phyloP scores from a whole-genome alignment of 768 basidiomycete species.

The Fomitopsis serialis region DNA sequence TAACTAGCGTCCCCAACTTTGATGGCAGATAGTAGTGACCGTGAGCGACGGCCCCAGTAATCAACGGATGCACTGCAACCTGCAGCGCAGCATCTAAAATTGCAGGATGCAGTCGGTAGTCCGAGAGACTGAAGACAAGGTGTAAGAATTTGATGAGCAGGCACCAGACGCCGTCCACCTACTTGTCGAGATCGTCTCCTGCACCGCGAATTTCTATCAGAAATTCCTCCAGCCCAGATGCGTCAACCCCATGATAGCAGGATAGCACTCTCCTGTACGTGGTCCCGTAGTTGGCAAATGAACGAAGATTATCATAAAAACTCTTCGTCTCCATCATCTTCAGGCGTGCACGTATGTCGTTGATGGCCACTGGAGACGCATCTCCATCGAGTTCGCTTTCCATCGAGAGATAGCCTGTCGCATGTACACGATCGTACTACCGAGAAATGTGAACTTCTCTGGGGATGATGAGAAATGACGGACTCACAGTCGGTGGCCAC shows the following conservation, averaged over 20 bases:
- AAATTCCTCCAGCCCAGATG: neutral
- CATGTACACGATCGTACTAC: constrained; percentile 8
- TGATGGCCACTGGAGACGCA: neutral
- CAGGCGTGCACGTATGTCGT: neutral
- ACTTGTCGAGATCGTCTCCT: constrained; percentile 1
- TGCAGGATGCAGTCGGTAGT: constrained; percentile 18
- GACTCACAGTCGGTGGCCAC: constrained; percentile 5
- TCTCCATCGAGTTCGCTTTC: neutral
- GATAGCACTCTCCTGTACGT: constrained; percentile 24
- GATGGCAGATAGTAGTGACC: constrained; percentile 30
- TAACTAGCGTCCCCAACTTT: constrained; percentile 5
- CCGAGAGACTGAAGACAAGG: neutral
- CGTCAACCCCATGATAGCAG: constrained; percentile 1
- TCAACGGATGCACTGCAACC: constrained; percentile 23
- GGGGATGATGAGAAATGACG: neutral
- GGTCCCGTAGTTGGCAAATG: constrained; percentile 29
- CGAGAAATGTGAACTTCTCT: neutral
- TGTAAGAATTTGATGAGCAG: no score
- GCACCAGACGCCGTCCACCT: neutral
- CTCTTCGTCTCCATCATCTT: constrained; percentile 6
- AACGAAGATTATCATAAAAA: constrained; percentile 18
- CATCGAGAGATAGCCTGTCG: constrained; percentile 4
- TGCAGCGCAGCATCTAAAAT: constrained; percentile 34
- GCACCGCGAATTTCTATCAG: constrained; percentile 1
- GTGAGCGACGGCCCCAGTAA: constrained; percentile 24